Evolutionary conservation across 2,329 filamentous ascomycete species (phyloP).

Genomic region (Pseudogymnoascus sp.): DNA sequence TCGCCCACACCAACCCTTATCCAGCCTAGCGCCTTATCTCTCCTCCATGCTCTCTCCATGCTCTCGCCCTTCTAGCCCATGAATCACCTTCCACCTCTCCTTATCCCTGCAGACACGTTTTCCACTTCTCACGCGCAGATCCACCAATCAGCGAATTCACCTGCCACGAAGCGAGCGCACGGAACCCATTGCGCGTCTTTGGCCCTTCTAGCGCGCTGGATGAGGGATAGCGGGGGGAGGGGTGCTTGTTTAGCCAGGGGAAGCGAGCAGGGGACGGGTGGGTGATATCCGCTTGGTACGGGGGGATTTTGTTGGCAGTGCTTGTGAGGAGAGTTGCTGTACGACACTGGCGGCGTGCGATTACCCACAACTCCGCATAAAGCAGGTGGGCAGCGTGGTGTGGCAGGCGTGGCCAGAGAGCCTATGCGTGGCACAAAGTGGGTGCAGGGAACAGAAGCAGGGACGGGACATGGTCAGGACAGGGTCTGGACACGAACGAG

Average conservation of each 20-base stretch:
- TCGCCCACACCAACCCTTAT: not conserved
- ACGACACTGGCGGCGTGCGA: not conserved
- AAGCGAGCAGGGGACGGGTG: not conserved
- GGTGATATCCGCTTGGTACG: not conserved
- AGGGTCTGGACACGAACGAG: not conserved
- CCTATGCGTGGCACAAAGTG: not conserved
- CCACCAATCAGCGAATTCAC: constrained; percentile 1
- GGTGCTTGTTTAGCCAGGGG: not conserved
- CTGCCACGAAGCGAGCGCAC: not conserved
- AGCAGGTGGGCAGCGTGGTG: not conserved
- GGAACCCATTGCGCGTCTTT: constrained; percentile 2
- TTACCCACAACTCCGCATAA: not conserved
- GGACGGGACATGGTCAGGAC: not conserved
- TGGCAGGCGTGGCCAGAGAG: not conserved
- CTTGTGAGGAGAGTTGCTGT: not conserved
- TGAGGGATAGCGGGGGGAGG: not conserved
- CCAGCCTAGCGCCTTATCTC: not conserved
- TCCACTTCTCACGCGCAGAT: not conserved
- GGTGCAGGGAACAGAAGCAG: not conserved
- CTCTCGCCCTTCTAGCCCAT: not conserved
- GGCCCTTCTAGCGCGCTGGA: not conserved
- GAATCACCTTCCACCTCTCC: not conserved
- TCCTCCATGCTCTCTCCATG: not conserved
- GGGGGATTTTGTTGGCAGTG: not conserved
- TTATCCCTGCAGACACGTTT: not conserved